These are phyloP conservation scores for Fraxinus americana DNA, from an alignment of 257 asterid genomes.

Conservation along the genomic window DNA sequence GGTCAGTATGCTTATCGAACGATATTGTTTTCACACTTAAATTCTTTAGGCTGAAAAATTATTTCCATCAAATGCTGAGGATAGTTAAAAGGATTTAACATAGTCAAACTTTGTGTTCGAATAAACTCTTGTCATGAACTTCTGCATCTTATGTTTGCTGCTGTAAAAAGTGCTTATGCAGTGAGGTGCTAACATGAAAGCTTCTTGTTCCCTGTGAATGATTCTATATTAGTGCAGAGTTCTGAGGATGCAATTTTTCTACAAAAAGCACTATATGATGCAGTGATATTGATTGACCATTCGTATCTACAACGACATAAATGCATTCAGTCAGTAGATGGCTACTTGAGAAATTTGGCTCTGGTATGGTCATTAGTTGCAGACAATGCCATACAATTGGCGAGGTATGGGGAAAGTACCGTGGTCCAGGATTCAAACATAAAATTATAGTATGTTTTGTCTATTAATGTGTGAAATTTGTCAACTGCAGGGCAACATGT, in stretches of 20 bases:
- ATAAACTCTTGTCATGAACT: constrained; percentile 10
- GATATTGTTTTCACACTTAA: not conserved
- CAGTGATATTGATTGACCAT: constrained; percentile 55
- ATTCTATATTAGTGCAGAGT: constrained; percentile 51
- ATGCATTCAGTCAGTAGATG: constrained; percentile 48
- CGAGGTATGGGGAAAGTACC: constrained; percentile 47
- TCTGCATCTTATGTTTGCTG: constrained; percentile 7
- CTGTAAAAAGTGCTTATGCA: not conserved
- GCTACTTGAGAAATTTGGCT: constrained; percentile 50
- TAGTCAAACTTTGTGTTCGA: constrained; percentile 1
- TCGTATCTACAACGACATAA: constrained; percentile 51
- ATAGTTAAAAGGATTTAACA: constrained; percentile 13
- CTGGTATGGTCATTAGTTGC: constrained; percentile 67
- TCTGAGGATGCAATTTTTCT: constrained; percentile 49
- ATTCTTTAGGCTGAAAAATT: constrained; percentile 8
- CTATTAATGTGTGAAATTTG: constrained; percentile 31
- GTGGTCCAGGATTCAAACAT: constrained; percentile 16
- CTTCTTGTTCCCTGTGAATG: constrained; percentile 10
- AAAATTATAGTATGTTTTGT: constrained; percentile 16
- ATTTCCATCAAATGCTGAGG: constrained; percentile 7
- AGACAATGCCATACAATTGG: constrained; percentile 62
- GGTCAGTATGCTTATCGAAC: constrained; percentile 51
- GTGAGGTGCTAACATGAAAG: constrained; percentile 20
- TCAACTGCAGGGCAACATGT: constrained; percentile 50
- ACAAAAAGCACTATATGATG: constrained; percentile 57